Conservation (phyloP, 2,329 filamentous ascomycete genomes). For the Microcyclospora pomicola region DNA sequence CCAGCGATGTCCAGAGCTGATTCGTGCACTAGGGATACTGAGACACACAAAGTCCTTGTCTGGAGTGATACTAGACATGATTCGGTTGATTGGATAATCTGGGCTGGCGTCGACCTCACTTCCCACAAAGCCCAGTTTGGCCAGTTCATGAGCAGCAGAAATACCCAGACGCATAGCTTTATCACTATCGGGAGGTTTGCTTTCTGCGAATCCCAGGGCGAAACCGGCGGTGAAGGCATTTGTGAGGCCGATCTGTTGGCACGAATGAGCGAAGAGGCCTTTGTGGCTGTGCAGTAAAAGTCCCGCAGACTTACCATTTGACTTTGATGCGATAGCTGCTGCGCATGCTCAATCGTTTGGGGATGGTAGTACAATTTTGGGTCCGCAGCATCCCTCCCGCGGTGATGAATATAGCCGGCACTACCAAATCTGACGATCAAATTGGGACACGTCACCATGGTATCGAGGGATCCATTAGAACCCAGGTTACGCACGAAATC, state of each 20-base stretch:
- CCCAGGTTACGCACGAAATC: slow-evolving; percentile 23
- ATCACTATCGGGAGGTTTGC: slow-evolving; percentile 16
- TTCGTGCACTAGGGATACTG: slow-evolving; percentile 19
- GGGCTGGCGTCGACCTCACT: slow-evolving; percentile 13
- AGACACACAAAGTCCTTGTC: slow-evolving; percentile 15
- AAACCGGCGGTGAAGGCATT: slow-evolving; percentile 22
- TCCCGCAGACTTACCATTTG: slow-evolving; percentile 2
- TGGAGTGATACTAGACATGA: slow-evolving; percentile 12
- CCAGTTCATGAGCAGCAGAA: slow-evolving; percentile 15
- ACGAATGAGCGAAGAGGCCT: background rate
- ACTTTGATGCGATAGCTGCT: background rate
- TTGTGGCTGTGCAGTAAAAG: background rate
- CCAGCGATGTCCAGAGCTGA: slow-evolving; percentile 22
- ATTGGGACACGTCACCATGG: slow-evolving; percentile 23
- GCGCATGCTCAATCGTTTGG: slow-evolving; percentile 13
- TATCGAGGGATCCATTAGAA: slow-evolving; percentile 21
- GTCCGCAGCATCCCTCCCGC: slow-evolving; percentile 21
- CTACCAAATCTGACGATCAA: slow-evolving; percentile 22
- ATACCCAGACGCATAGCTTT: slow-evolving; percentile 18
- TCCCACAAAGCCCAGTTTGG: slow-evolving; percentile 14
- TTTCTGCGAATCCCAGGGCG: slow-evolving; percentile 19
- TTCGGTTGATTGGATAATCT: slow-evolving; percentile 16
- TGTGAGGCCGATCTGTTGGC: slow-evolving; percentile 13
- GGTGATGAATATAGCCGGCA: slow-evolving; percentile 22
- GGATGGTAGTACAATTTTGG: slow-evolving; percentile 21